Evolutionary conservation across 768 basidiomycete genomes (phyloP).

Genomic region (Pulveroboletus ravenelii): DNA sequence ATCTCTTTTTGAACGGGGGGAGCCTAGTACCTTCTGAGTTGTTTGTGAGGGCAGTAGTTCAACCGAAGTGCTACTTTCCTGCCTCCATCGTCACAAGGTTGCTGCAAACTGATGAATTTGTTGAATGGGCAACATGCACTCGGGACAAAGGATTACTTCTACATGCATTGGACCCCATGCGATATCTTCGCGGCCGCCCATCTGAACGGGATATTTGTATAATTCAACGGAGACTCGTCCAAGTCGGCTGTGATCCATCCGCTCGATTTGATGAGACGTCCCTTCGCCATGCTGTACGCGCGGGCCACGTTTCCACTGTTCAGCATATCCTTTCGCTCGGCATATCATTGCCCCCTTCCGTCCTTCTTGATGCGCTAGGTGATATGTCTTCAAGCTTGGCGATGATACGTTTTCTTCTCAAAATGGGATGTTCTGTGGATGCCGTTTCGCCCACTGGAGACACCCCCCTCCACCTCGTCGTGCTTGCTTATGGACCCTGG

Average conservation of each 20-base stretch:
- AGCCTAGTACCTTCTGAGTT: not conserved
- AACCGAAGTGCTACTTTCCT: not conserved
- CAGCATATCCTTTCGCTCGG: not conserved
- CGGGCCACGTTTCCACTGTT: conserved; percentile 3
- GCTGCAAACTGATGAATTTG: conserved; percentile 6
- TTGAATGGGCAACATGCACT: conserved; percentile 1
- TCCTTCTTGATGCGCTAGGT: conserved; percentile 1
- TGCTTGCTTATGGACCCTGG: not conserved
- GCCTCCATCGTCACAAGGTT: not conserved
- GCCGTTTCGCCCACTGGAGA: not conserved
- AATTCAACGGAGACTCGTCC: conserved; percentile 4
- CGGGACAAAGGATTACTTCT: not conserved
- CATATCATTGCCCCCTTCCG: not conserved
- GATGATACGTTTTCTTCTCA: conserved; percentile 3
- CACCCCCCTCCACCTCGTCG: conserved; percentile 2
- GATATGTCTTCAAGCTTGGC: not conserved
- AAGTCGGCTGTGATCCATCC: conserved; percentile 1
- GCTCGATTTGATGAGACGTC: not conserved
- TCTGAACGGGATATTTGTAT: not conserved
- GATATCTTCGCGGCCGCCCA: not conserved
- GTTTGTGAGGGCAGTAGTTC: not conserved
- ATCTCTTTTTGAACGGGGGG: not conserved
- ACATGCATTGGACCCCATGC: not conserved
- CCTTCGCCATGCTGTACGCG: not conserved
- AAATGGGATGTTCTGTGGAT: not conserved